Evolutionary conservation across 768 basidiomycete species (phyloP).

Genomic region (Lentinula boryana): DNA sequence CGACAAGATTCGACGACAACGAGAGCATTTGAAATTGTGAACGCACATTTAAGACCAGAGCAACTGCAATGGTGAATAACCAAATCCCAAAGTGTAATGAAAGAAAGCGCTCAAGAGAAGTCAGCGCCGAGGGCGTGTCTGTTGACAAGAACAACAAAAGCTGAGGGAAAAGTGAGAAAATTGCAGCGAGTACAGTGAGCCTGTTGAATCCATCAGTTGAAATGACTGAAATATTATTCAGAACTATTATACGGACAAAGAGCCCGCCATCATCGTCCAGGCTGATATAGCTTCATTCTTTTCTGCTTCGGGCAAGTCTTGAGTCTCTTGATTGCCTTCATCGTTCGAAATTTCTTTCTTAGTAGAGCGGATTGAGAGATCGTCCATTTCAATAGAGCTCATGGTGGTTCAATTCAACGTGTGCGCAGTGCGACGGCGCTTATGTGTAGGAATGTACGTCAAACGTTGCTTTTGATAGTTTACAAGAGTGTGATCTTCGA

Average conservation of each 20-base stretch:
- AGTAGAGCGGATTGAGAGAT: conserved; percentile 17
- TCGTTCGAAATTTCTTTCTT: conserved; percentile 6
- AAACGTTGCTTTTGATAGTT: background rate
- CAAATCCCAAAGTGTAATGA: conserved; percentile 61
- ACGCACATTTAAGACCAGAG: conserved; percentile 55
- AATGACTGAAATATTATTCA: background rate
- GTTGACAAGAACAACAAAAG: conserved; percentile 64
- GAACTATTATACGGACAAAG: conserved; percentile 17
- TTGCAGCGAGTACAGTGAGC: conserved; percentile 25
- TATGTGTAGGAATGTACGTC: background rate
- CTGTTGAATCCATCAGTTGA: conserved; percentile 14
- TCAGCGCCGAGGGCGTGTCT: conserved; percentile 37
- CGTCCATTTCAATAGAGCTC: conserved; percentile 29
- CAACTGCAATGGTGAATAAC: conserved; percentile 46
- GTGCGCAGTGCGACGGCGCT: background rate
- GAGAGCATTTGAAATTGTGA: conserved; percentile 19
- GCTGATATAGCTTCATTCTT: conserved; percentile 22
- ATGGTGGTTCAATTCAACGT: conserved; percentile 18
- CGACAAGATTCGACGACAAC: too few species aligned
- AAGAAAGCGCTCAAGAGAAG: conserved; percentile 66
- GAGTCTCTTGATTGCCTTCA: conserved; percentile 5
- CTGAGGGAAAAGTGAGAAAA: conserved; percentile 50
- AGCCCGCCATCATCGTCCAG: conserved; percentile 34
- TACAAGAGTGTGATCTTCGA: background rate
- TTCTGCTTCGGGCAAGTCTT: conserved; percentile 4